Evolutionary conservation across 2,329 filamentous ascomycete species (phyloP), one percentile per base, ranked within the genome.

Genomic region (Fusarium dimerum): DNA sequence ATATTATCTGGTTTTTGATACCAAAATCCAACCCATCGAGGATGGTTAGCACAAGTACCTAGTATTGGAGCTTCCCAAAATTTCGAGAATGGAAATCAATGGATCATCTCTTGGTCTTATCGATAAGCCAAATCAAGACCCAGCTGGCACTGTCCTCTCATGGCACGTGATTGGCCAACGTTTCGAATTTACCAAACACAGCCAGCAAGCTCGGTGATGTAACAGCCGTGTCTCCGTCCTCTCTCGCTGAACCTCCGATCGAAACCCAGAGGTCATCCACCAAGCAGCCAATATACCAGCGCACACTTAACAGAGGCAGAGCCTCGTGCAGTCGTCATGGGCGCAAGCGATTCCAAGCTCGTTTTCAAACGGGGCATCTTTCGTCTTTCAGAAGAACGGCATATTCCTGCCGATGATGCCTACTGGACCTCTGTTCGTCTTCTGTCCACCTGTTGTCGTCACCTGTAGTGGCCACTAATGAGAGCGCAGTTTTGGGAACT

Each of bases 331-430:
- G 54, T 63, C 67, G 61, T 59, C 41, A 99, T 99, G 94, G 94
- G 94, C 74, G 93, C 93, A 70, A 97, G 93, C 76, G 93, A 97
- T 78, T 97, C 93, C 67, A 97, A 97, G 82, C 86, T 97, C 70
- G 91, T 93, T 70, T 97, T 99, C 83, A 97, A 97, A 77, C 90
- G 96, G 76, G 93, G 92, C 75, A 96, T 97, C 77, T 97, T 97
- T 78, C 86, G 89, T 69, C 85, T 99, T 54, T 94, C 92, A n/a
- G 92, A 96, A 72, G 89, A 96, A 71, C 86, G 87, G 61, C 82
- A 89, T 70, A 97, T 97, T 68, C 82, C 91, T 54, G 85, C 91
- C 51, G 88, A 94, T 73, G 91, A 97, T 76, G 80, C 85, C 16
- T 97, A 96, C 77, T 99, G 94, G 94, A 87, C 89, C 59, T 90